Percentiles rank a stretch among this genome's conserved stretches.
These are phyloP conservation scores for Aspergillus costaricaensis DNA, from an alignment of 2,329 filamentous ascomycete genomes.

Conservation along the genomic window DNA sequence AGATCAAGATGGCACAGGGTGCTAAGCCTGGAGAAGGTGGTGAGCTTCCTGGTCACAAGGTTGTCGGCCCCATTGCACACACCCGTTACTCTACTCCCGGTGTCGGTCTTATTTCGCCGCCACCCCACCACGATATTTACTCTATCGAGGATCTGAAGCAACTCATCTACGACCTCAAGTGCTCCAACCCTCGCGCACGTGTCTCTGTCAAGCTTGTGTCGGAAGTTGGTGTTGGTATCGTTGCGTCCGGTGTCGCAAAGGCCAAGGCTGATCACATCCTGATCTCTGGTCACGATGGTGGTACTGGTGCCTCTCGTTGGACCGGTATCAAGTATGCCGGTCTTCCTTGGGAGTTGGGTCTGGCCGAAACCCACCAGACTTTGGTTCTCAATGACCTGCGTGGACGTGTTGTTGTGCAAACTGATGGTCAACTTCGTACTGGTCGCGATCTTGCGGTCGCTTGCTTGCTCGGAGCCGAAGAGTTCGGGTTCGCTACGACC, in stretches of 20 bases:
- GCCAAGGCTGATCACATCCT: constrained; percentile 96
- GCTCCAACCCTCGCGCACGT: constrained; percentile 85
- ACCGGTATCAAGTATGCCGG: constrained; percentile 98
- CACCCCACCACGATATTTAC: constrained; percentile 97
- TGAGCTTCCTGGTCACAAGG: constrained; percentile 95
- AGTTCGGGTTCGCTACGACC: constrained; percentile 95
- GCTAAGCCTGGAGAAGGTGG: constrained; percentile 97
- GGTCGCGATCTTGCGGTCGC: constrained; percentile 93
- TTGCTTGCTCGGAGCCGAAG: constrained; percentile 93
- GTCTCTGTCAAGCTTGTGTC: constrained; percentile 98
- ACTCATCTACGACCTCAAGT: constrained; percentile 96
- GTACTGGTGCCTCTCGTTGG: constrained; percentile 94
- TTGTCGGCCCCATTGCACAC: constrained; percentile 88
- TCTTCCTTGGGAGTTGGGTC: constrained; percentile 93
- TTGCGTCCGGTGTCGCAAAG: constrained; percentile 95
- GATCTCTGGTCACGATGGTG: constrained; percentile 95
- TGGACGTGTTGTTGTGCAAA: constrained; percentile 93
- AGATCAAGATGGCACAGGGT: constrained; percentile 99
- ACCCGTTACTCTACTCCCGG: constrained; percentile 95
- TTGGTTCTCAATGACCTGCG: constrained; percentile 92
- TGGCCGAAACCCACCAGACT: constrained; percentile 96
- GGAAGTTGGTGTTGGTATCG: constrained; percentile 95
- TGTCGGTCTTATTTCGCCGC: constrained; percentile 92
- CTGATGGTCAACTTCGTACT: constrained; percentile 89
- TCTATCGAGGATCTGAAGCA: constrained; percentile 98